Conservation (phyloP, 2,329 filamentous ascomycete species). For the Sordariomycetes sp. region DNA sequence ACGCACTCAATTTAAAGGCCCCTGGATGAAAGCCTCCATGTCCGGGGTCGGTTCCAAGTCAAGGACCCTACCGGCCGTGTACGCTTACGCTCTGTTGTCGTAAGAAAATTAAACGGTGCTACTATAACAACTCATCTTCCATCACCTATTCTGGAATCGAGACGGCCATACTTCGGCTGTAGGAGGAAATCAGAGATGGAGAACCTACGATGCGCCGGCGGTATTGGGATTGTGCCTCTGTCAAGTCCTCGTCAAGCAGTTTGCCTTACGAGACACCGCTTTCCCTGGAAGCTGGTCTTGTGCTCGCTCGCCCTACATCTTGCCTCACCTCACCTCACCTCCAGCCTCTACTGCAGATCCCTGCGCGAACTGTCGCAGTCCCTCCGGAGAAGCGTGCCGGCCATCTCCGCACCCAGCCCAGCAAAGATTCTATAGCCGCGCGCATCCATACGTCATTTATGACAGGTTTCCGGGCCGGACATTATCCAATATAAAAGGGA, state of each 20-base stretch:
- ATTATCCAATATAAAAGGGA: background rate
- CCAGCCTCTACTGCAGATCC: background rate
- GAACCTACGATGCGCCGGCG: background rate
- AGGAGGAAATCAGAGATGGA: background rate
- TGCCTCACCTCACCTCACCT: background rate
- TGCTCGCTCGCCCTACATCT: background rate
- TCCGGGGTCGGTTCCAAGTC: background rate
- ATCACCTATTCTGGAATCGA: background rate
- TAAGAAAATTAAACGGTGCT: background rate
- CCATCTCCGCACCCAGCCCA: background rate
- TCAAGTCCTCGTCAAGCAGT: background rate
- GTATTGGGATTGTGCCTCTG: background rate
- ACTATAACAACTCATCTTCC: background rate
- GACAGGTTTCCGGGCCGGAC: background rate
- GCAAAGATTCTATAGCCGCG: background rate
- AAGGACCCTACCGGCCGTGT: background rate
- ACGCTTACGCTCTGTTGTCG: background rate
- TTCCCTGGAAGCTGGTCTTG: background rate
- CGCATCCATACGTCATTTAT: background rate
- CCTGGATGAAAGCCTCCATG: background rate
- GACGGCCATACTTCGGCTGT: background rate
- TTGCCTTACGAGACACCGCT: background rate
- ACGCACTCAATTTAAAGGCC: background rate
- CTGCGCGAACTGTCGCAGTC: background rate
- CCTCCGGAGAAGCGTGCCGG: background rate